These are phyloP conservation scores for Podosphaera aphanis DNA, from an alignment of 2,329 filamentous ascomycete genomes.

Conservation along the genomic window DNA sequence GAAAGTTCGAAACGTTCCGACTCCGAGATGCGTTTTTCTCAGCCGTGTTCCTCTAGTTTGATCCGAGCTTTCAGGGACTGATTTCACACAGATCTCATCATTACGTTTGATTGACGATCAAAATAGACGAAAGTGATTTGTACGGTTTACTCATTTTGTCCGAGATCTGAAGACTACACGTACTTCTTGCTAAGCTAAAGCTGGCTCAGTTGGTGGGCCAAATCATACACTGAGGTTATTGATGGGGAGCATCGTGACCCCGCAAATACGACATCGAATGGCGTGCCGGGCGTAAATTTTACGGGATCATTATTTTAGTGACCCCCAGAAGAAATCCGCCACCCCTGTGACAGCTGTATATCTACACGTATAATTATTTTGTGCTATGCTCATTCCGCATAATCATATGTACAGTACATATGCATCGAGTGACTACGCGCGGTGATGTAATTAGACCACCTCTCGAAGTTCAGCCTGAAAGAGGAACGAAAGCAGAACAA, in stretches of 20 bases:
- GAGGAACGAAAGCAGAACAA: too few species aligned
- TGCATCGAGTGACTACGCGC: too few species aligned
- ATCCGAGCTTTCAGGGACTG: background rate
- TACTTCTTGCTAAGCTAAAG: background rate
- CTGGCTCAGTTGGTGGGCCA: too few species aligned
- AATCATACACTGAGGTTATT: background rate
- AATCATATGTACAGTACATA: too few species aligned
- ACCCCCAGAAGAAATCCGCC: background rate
- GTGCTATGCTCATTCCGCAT: too few species aligned
- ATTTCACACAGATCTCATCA: background rate
- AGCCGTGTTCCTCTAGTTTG: background rate
- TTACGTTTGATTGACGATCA: background rate
- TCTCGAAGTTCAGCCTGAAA: too few species aligned
- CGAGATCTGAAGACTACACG: background rate
- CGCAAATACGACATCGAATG: background rate
- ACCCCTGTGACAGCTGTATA: background rate
- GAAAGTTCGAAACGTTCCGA: background rate
- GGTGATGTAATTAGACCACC: too few species aligned
- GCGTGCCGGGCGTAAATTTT: background rate
- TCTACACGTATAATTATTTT: too few species aligned
- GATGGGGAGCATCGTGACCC: background rate
- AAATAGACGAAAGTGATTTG: background rate
- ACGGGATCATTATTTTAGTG: background rate
- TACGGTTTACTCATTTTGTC: background rate
- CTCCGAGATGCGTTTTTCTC: background rate